These are phyloP conservation scores for Olyra latifolia DNA, from an alignment of 176 grass and related monocot genomes.

Conservation along the genomic window DNA sequence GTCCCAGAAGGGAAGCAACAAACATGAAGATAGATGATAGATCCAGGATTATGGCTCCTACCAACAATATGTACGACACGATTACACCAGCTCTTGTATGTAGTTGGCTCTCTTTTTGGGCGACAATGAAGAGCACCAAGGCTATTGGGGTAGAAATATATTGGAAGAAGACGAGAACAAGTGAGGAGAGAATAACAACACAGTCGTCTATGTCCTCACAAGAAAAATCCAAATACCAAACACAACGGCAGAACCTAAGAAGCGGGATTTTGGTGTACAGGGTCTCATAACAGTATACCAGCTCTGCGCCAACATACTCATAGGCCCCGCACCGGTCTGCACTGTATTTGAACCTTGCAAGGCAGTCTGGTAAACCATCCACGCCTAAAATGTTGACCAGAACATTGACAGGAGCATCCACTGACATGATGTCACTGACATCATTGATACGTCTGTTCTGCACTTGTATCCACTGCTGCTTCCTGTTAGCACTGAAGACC, in stretches of 20 bases:
- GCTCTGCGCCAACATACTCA: not conserved
- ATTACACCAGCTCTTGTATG: not conserved
- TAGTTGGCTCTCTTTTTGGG: not conserved
- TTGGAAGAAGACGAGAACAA: too few relatives aligned
- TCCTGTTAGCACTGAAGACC: not conserved
- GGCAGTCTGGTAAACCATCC: not conserved
- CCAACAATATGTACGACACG: constrained; percentile 13
- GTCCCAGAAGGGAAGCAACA: fast-evolving
- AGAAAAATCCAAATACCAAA: too few relatives aligned
- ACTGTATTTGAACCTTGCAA: not conserved
- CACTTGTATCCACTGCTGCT: fast-evolving
- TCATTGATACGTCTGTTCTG: too few relatives aligned
- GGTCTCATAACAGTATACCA: not conserved
- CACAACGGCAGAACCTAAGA: not conserved
- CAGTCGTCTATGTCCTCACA: too few relatives aligned
- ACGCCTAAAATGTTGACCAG: fast-evolving
- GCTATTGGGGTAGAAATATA: not conserved
- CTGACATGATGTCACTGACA: not conserved
- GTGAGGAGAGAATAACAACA: too few relatives aligned
- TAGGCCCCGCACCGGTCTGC: fast-evolving
- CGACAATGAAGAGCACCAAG: not conserved
- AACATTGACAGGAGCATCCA: not conserved
- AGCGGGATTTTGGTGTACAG: not conserved
- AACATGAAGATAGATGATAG: not conserved
- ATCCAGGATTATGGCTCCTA: constrained; percentile 13